Evolutionary conservation across 495 filamentous ascomycete genomes (phyloP), one percentile per base, ranked within the genome.

Genomic region (Melanomma pulvis-pyrius): DNA sequence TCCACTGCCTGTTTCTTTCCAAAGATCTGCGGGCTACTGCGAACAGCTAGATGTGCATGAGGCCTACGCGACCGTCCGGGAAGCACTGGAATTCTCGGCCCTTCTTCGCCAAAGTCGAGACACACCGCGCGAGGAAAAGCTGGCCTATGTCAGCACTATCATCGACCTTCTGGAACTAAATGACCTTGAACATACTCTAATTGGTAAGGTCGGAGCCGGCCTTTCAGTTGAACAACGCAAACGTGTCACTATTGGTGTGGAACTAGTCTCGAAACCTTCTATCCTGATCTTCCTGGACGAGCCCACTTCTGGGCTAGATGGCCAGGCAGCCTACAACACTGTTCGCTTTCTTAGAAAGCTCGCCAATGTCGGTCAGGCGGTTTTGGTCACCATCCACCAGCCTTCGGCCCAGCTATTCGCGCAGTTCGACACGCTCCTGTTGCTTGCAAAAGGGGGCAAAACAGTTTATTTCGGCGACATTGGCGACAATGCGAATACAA

Each of bases 381-480:
- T 68, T n/a, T 39, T 69, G 4, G 78, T 19, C 22, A 69, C 66
- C 29, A 64, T 69, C 34, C 66, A 69, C 25, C 66, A 69, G 29
- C 66, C 66, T 19, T 69, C 66, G 3, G 60, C 66, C 1, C 79
- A 80, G 1, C 61, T 85, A 1, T 83, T 85, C 46, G 78, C 81
- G 29, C 75, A 77, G 2, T 84, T 84, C 39, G 83, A 85, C 61
- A 77, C 74, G 1, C 70, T 85, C 3, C 69, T 85, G 1, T 71
- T 86, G 0, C 77, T 87, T 21, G 80, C 79, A 9, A 80, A 77
- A 51, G 82, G 82, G 24, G 84, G 84, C 0, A 80, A 79, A 51
- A 82, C 82, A 64, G 75, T 83, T 1, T 87, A 87, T 62, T 84
- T 84, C 61, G 83, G 84, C 70, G 71, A 80, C 65, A 77, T 78